phyloP scores from a whole-genome alignment of 306 rosid genomes.

The Prunus mume region DNA sequence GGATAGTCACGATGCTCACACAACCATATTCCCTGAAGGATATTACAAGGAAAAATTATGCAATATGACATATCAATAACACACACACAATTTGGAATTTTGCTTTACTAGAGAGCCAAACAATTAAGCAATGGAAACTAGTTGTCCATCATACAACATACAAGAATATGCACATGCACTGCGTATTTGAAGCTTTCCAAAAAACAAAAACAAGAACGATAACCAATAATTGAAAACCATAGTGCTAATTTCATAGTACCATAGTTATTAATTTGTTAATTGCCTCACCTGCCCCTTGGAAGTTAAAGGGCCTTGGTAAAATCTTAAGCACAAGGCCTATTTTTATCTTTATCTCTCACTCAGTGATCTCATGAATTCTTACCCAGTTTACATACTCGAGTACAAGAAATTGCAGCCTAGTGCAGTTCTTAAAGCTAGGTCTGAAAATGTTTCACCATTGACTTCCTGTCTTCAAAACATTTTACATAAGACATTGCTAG shows the following conservation, averaged over 20 bases:
- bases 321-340: background rate
- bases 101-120: background rate
- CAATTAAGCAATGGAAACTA: background rate
- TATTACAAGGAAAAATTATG: background rate
- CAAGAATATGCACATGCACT: background rate
- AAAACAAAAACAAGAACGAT: background rate
- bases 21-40: constrained; percentile 85
- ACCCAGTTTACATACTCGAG: background rate
- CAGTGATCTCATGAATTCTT: background rate
- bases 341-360: background rate
- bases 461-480: background rate
- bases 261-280: background rate
- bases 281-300: background rate
- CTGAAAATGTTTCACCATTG: background rate
- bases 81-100: background rate
- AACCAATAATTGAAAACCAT: background rate
- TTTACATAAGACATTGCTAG: background rate
- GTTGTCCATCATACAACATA: background rate
- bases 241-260: background rate
- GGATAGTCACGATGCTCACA: constrained; percentile 83
- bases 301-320: background rate
- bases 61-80: background rate
- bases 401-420: background rate
- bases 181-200: background rate
- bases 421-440: background rate